phyloP scores from a whole-genome alignment of 2,329 filamentous ascomycete genomes.

The Fusarium beomiforme region DNA sequence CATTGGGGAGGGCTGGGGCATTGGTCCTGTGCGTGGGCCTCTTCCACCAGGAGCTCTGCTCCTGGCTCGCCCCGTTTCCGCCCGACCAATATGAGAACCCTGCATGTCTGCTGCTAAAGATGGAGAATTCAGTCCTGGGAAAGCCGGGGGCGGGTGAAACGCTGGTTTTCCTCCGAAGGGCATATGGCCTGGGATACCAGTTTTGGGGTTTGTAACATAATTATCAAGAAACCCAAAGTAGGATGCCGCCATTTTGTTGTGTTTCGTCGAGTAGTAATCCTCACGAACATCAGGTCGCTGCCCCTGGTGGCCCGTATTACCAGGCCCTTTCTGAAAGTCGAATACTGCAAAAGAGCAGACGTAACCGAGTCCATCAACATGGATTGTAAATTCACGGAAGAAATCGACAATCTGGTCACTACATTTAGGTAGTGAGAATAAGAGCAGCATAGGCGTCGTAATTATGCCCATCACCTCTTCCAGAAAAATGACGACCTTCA shows the following conservation, averaged over 20 bases:
- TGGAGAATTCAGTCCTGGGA: constrained; percentile 76
- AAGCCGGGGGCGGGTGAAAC: constrained; percentile 80
- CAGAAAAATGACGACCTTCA: constrained; percentile 89
- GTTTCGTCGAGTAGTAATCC: constrained; percentile 94
- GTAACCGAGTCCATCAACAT: constrained; percentile 94
- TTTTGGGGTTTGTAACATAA: constrained; percentile 80
- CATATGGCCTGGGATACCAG: constrained; percentile 69
- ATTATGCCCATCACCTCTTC: constrained; percentile 94
- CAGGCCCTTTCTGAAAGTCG: constrained; percentile 87
- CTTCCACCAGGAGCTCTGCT: constrained; percentile 52
- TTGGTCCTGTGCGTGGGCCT: constrained; percentile 46
- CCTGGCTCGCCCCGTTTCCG: constrained; percentile 56
- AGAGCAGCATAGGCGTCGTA: constrained; percentile 88
- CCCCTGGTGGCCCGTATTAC: constrained; percentile 52
- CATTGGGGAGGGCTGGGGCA: constrained; percentile 71
- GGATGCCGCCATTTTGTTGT: constrained; percentile 98
- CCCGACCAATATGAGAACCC: constrained; percentile 56
- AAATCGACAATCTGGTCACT: constrained; percentile 96
- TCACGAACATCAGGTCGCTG: constrained; percentile 75
- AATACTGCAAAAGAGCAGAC: constrained; percentile 98
- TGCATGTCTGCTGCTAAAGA: constrained; percentile 66
- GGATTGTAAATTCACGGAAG: constrained; percentile 96
- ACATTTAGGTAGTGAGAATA: constrained; percentile 85
- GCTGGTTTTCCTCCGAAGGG: constrained; percentile 62
- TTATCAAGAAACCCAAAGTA: constrained; percentile 96